A percentile compares a stretch with the other conserved stretches of the same genome.
Conservation (phyloP, 176 grass and related monocot species). For the Aechmea fasciata region DNA sequence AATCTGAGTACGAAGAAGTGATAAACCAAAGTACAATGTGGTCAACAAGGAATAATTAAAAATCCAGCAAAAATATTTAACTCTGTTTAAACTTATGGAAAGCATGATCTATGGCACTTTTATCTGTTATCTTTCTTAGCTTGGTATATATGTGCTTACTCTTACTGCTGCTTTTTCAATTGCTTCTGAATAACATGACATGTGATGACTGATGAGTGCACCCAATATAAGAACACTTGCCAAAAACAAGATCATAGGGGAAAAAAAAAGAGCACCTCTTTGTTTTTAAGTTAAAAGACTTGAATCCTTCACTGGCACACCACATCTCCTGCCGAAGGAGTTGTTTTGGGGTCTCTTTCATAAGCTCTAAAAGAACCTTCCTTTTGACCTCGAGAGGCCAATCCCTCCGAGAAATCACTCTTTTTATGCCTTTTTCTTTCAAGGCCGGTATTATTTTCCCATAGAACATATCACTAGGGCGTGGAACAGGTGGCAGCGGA, state of each 20-base stretch:
- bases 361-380: constrained; percentile 90
- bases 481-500: constrained; percentile 62
- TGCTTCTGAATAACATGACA: too few species aligned
- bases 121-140: too few species aligned
- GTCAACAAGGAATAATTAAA: too few species aligned
- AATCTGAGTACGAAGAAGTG: not conserved
- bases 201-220: too few species aligned
- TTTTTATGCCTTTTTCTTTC: constrained; percentile 99
- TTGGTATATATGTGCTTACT: too few species aligned
- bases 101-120: too few species aligned
- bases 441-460: constrained; percentile 98
- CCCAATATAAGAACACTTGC: not conserved
- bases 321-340: constrained; percentile 96
- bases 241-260: constrained; percentile 7
- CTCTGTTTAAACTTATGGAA: too few species aligned
- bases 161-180: too few species aligned
- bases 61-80: too few species aligned
- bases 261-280: constrained; percentile 53
- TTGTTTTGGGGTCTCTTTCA: constrained; percentile 86
- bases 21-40: not conserved
- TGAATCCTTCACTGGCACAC: constrained; percentile 96
- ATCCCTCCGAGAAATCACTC: constrained; percentile 93
- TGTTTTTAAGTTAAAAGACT: constrained; percentile 75
- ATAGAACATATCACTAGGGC: constrained; percentile 97
- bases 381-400: constrained; percentile 96